Evolutionary conservation across 768 basidiomycete species (phyloP), one percentile per base, ranked within the genome.

Genomic region (Trametes maxima): DNA sequence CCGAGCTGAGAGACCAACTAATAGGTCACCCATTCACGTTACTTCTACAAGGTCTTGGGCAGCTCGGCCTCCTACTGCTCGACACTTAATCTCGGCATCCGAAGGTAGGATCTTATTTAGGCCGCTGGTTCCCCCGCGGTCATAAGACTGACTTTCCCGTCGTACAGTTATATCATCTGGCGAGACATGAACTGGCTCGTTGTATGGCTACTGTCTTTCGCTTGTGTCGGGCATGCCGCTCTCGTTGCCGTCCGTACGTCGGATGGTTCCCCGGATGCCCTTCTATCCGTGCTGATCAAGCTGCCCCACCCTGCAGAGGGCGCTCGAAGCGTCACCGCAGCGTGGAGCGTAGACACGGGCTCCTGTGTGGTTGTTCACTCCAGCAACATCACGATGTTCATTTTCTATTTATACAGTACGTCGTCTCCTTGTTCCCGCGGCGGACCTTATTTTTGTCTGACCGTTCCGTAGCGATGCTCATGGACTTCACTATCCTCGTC

Each of bases 341-440:
- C 10, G 8, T 58, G 54, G 51, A 24, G 46, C 19, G 8, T 22
- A 1, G 17, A 47, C 16, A 4, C 43, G 14, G 24, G 33, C 1
- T 36, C 56, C 4, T 63, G 56, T 22, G 21, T 37, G 2, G 52
- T 63, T 12, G 28, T 54, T 4, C 49, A 28, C 10, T 54, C 62
- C 11, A 63, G 56, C 39, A 47, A 57, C 21, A 12, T 58, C 19
- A 54, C 57, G 6, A 57, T 63, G 62, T 57, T 63, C 36, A 25
- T 52, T 24, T 63, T 63, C 56, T 63, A 63, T 28, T n/a, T 57
- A 8, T 63, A 63, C 51, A 63, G 62, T 58, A 16, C 4, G 62
- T 62, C 42, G 13, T 22, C n/a, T 12, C 17, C n/a, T 6, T 35
- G 3, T 22, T 22, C 10, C 19, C 28, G 11, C 13, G 1, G 17